A percentile compares a stretch with the other conserved stretches of the same genome.
These are phyloP conservation scores for Gigaspora rosea DNA, from an alignment of 192 early-diverging fungal genomes.

Conservation along the genomic window DNA sequence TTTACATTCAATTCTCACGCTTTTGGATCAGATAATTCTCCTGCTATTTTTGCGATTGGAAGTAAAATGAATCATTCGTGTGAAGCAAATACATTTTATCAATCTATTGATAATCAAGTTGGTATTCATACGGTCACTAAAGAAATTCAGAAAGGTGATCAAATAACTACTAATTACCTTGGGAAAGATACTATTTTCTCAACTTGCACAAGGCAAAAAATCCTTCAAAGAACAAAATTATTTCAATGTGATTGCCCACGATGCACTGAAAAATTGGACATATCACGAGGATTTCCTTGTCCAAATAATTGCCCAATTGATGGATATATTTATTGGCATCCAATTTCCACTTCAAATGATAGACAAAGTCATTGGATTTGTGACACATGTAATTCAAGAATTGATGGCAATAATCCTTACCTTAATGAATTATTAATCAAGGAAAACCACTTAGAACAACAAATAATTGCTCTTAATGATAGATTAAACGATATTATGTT, in stretches of 20 bases:
- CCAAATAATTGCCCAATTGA: background rate
- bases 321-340: slow-evolving; percentile 4
- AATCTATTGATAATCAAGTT: background rate
- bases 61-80: slow-evolving; percentile 13
- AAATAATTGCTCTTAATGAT: background rate
- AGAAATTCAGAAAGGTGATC: background rate
- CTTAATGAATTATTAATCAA: background rate
- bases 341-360: background rate
- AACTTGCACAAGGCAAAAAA: background rate
- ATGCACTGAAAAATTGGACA: background rate
- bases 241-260: background rate
- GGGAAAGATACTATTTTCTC: slow-evolving; percentile 6
- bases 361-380: slow-evolving; percentile 6
- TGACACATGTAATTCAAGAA: background rate
- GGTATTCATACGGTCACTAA: background rate
- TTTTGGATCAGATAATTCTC: background rate
- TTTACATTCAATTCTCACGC: background rate
- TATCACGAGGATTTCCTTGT: slow-evolving; percentile 7
- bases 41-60: background rate
- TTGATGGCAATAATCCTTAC: background rate
- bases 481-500: background rate
- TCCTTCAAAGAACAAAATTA: background rate
- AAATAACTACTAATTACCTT: slow-evolving; percentile 8
- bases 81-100: slow-evolving; percentile 17
- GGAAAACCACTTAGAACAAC: background rate